These are phyloP conservation scores for Psophocarpus tetragonolobus DNA, from an alignment of 306 rosid genomes.

Conservation along the genomic window DNA sequence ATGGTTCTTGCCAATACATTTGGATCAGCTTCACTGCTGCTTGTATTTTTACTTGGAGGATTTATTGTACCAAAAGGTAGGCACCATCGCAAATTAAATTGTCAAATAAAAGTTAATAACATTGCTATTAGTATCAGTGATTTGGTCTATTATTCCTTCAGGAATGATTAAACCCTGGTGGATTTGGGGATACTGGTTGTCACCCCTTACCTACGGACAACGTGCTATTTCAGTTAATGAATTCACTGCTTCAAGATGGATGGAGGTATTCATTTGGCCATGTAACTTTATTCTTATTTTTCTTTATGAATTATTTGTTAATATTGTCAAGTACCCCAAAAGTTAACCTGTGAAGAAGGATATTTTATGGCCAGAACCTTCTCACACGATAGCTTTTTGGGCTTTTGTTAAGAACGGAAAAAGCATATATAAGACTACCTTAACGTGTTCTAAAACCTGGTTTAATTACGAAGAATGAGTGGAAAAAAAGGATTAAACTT, in stretches of 20 bases:
- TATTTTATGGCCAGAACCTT: background rate
- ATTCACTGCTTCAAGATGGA: conserved; percentile 84
- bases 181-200: conserved; percentile 85
- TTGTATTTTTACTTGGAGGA: conserved; percentile 78
- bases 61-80: conserved; percentile 86
- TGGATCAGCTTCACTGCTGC: conserved; percentile 76
- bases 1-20: conserved; percentile 88
- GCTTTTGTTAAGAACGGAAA: background rate
- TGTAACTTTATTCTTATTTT: conserved; percentile 10
- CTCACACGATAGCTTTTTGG: background rate
- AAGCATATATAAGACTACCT: background rate
- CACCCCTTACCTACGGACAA: conserved; percentile 84
- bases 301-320: background rate
- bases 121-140: conserved; percentile 2
- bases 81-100: background rate
- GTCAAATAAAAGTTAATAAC: background rate
- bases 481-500: background rate
- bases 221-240: conserved; percentile 80
- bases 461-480: background rate
- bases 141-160: conserved; percentile 42
- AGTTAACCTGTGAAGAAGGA: background rate
- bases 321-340: background rate
- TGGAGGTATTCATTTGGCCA: conserved; percentile 58
- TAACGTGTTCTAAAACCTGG: background rate
- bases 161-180: conserved; percentile 85